phyloP scores from a whole-genome alignment of 768 basidiomycete species.

The Lactifluus subvellereus region DNA sequence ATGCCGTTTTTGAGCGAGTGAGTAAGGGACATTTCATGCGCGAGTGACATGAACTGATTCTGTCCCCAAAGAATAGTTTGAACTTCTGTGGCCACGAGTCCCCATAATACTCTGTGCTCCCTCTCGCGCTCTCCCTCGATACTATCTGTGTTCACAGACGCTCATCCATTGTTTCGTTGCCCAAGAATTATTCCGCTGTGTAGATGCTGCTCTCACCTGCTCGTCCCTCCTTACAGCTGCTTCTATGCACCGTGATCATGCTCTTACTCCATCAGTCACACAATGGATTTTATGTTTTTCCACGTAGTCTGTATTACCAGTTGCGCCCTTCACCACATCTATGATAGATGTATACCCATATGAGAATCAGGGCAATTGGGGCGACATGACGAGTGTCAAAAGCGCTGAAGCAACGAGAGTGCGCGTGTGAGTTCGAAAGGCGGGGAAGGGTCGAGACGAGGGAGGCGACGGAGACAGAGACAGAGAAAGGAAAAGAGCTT shows the following conservation, averaged over 20 bases:
- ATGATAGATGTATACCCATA: background rate
- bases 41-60: background rate
- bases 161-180: background rate
- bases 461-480: no score
- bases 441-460: no score
- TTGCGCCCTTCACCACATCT: background rate
- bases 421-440: no score
- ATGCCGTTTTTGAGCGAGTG: background rate
- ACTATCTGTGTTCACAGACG: background rate
- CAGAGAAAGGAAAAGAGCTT: no score
- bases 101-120: no score
- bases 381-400: no score
- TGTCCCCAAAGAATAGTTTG: background rate
- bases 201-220: slow-evolving; percentile 1
- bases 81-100: no score
- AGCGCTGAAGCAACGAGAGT: no score
- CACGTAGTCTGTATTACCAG: background rate
- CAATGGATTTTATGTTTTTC: background rate
- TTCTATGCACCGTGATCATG: background rate
- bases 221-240: background rate
- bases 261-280: background rate
- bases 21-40: background rate
- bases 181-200: background rate
- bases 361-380: no score
- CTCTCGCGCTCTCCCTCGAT: background rate